Evolutionary conservation across 495 filamentous ascomycete genomes (phyloP), one percentile per base, ranked within the genome.

Genomic region (Penicillium verhagenii): DNA sequence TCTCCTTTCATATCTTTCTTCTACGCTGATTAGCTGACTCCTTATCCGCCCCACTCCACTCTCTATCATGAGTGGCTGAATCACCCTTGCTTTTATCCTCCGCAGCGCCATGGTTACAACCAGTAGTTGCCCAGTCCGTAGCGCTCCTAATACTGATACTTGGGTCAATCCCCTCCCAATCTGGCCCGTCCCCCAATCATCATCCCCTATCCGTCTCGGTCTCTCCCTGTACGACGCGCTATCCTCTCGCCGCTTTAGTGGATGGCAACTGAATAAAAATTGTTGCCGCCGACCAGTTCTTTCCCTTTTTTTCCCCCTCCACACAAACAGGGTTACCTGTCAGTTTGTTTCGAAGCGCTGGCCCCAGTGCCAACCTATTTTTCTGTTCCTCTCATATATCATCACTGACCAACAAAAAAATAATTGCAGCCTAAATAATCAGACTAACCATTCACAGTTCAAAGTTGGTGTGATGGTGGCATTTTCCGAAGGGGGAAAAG

Each of bases 211-310:
- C 58, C 54, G 52, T 55, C 64, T 64, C 59, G 58, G 58, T 58
- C 58, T 56, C 56, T 69, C 63, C 61, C 56, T 63, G 62, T 58
- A 39, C 63, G 63, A 72, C 63, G 63, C 66, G 70, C 69, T 63
- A 58, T 59, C 50, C 56, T 63, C 60, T 72, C 56, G 72, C 67
- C 64, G 68, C 73, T 75, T 78, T 76, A 72, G 65, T 59, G 51
- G 52, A 64, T 55, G 57, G 57, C 58, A 65, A 67, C 59, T 72
- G 76, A 79, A 74, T 73, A 69, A 77, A 69, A 68, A 69, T 65
- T 67, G 53, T 60, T 59, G 35, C 52, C 61, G 57, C 54, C 53
- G 59, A 63, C 56, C 48, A 58, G 43, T 62, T 53, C 67, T 53
- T 69, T 71, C 57, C 61, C 65, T 53, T 59, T 55, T 52, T 49